Conservation (phyloP, 257 asterid species). For the Solanum gracilifrons region DNA sequence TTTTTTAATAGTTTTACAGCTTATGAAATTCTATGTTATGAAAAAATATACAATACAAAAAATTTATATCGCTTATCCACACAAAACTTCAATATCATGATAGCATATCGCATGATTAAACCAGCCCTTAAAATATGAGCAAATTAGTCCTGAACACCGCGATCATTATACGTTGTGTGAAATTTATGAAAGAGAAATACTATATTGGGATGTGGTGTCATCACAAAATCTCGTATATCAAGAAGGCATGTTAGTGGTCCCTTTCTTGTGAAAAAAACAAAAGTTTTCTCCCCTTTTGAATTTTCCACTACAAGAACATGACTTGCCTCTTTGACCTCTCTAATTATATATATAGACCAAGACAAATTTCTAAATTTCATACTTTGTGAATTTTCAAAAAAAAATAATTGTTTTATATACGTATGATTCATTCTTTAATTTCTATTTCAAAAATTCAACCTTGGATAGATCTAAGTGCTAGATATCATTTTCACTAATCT, state of each 20-base stretch:
- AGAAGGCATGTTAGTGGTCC: slow-evolving; percentile 8
- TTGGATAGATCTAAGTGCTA: not conserved
- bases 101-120: no score
- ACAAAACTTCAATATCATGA: no score
- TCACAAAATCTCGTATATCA: not conserved
- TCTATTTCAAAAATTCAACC: not conserved
- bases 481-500: not conserved
- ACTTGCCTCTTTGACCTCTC: not conserved
- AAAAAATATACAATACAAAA: no score
- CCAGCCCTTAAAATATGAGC: not conserved
- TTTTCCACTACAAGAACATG: not conserved
- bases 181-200: not conserved
- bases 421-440: not conserved
- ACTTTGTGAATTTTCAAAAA: not conserved
- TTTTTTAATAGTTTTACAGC: no score
- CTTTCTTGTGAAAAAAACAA: not conserved
- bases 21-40: no score
- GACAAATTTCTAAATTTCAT: not conserved
- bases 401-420: not conserved
- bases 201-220: not conserved
- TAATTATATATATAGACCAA: not conserved
- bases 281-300: not conserved
- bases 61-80: no score
- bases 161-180: not conserved
- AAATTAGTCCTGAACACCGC: not conserved